Evolutionary conservation across 805 yeast genomes (phyloP), one percentile per base, ranked within the genome.

Genomic region (Kurtzmaniella cleridarum): DNA sequence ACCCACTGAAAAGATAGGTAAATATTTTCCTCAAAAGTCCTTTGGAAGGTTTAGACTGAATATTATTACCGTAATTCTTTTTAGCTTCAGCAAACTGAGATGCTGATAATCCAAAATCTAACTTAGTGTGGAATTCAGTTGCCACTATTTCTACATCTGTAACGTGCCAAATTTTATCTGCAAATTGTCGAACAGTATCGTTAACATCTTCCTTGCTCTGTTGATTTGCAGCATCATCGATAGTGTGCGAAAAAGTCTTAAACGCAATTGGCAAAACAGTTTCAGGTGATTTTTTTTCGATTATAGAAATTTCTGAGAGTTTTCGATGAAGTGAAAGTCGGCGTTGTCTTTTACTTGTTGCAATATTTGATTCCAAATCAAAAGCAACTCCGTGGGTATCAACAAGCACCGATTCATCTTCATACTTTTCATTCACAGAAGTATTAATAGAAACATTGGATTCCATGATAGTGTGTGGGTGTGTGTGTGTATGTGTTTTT

Each of bases 1-100:
- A 72, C 5, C 78, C 76, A 40, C 75, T 75, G 55, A 73, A 73
- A 40, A 68, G 54, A 49, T 73, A 68, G 37, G 54, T 41, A 33
- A 67, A 55, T 2, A 65, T 40, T 48, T 60, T 67, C 43, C 49
- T 58, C 18, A 57, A 40, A 35, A 57, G 47, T 27, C 60, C 56
- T 6, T 56, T 51, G 14, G 62, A 57, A 9, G 73, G 73, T 35
- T 59, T 62, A n/a, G 64, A 47, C 44, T 62, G 71, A 31, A 57
- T 46, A 40, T 69, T 69, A 3, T 35, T 39, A 8, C 75, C 76
- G 44, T 46, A 60, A 13, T 36, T 38, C 39, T 57, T 48, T 24
- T 39, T 32, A 23, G 45, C 46, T 9, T 34, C 39, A 5, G 39
- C 38, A 32, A 44, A 45, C 18, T 49, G 50, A 8, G 26, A 27